These are phyloP conservation scores for Gossypium bickii DNA, from an alignment of 345 rosid species.

Conservation along the genomic window DNA sequence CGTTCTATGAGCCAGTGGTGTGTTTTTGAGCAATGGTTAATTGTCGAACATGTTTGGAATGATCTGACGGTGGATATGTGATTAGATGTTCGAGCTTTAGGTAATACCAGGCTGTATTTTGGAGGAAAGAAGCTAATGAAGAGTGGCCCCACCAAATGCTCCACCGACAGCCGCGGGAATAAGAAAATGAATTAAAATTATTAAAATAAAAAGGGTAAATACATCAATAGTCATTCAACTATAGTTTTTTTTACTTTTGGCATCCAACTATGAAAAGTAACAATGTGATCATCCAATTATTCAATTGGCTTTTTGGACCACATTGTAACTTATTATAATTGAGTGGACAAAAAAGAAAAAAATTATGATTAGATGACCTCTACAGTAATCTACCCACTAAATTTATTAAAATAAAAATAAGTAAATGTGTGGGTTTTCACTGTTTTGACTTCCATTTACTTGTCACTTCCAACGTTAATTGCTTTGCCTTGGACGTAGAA, in stretches of 20 bases:
- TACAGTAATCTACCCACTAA: no score
- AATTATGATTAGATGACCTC: no score
- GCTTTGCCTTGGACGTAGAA: no score
- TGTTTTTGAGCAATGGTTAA: neutral
- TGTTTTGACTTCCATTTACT: neutral
- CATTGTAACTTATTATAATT: no score
- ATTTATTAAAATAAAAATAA: neutral
- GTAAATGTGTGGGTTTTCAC: neutral
- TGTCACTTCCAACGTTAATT: neutral
- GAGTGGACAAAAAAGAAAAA: no score
- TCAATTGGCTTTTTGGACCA: no score
- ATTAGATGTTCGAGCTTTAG: neutral
- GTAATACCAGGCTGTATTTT: slow-evolving; percentile 7
- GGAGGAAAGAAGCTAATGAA: neutral
- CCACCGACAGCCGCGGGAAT: slow-evolving; percentile 14
- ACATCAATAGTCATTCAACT: no score
- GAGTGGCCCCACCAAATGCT: slow-evolving; percentile 4
- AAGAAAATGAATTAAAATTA: neutral
- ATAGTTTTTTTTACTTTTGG: no score
- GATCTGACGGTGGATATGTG: slow-evolving; percentile 8
- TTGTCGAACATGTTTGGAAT: neutral
- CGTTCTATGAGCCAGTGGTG: neutral
- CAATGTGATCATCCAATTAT: no score
- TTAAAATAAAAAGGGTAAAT: no score
- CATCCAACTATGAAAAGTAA: fast-evolving